These are phyloP conservation scores for Calonectria multiphialidica DNA, from an alignment of 2,329 filamentous ascomycete species.

Conservation along the genomic window DNA sequence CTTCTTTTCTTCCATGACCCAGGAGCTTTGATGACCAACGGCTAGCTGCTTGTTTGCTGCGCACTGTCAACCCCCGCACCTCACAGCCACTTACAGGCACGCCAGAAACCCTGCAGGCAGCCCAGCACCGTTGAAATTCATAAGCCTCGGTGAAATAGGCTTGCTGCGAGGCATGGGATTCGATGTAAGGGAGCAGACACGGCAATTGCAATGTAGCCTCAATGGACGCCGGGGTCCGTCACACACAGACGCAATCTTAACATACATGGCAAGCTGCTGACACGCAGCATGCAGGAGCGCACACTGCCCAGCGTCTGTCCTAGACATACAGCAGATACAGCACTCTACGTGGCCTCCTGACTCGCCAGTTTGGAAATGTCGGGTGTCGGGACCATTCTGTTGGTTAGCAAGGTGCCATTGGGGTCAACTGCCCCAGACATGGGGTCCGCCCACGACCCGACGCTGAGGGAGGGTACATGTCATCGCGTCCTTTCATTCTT, in stretches of 20 bases:
- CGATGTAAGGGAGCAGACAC: conserved; percentile 5
- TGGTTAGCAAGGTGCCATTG: conserved; percentile 8
- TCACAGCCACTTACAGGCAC: not conserved
- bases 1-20: conserved; percentile 1
- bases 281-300: conserved; percentile 10
- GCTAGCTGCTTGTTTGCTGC: conserved; percentile 21
- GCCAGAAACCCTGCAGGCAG: not conserved
- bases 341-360: conserved; percentile 18
- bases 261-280: conserved; percentile 16
- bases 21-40: conserved; percentile 27
- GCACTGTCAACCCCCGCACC: not conserved
- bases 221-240: conserved; percentile 6
- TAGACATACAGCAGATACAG: conserved; percentile 28
- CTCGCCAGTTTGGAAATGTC: conserved; percentile 11
- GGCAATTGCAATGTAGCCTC: conserved; percentile 14
- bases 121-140: not conserved
- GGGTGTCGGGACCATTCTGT: not conserved
- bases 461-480: conserved; percentile 1
- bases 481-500: conserved; percentile 7
- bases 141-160: not conserved
- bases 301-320: conserved; percentile 6
- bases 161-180: conserved; percentile 10
- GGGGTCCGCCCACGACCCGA: conserved; percentile 11
- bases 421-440: not conserved
- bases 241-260: conserved; percentile 19